Percentiles rank a stretch among this genome's conserved stretches.
Evolutionary conservation across 305 asterid genomes (phyloP).

Genomic region (Euphrasia arctica): DNA sequence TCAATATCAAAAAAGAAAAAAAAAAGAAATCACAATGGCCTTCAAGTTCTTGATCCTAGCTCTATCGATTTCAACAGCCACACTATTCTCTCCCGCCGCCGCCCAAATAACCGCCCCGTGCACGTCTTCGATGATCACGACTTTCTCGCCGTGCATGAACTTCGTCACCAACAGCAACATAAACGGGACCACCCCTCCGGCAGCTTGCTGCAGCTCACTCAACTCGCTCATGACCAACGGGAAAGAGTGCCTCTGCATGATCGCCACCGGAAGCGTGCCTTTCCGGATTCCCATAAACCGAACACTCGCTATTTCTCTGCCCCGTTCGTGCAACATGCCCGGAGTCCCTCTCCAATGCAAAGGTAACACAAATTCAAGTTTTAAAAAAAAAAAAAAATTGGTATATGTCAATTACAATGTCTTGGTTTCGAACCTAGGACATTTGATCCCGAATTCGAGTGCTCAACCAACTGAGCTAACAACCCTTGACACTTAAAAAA

Average conservation of each 20-base stretch:
- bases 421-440: too few relatives aligned
- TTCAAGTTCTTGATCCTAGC: conserved; percentile 25
- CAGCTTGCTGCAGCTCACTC: conserved; percentile 65
- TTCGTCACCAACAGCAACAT: conserved; percentile 36
- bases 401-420: too few relatives aligned
- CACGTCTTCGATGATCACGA: conserved; percentile 54
- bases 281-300: conserved; percentile 58
- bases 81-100: conserved; percentile 25
- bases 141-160: conserved; percentile 52
- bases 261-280: conserved; percentile 58
- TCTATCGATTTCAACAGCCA: conserved; percentile 27
- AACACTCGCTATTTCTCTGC: conserved; percentile 56
- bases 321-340: conserved; percentile 70
- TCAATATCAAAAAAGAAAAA: background rate
- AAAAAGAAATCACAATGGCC: conserved; percentile 31
- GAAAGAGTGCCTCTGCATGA: conserved; percentile 66
- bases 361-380: conserved; percentile 34
- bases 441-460: too few relatives aligned
- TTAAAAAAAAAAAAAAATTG: too few relatives aligned
- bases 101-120: conserved; percentile 54
- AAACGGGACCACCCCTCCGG: conserved; percentile 48
- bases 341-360: conserved; percentile 74
- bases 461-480: too few relatives aligned
- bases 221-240: conserved; percentile 54
- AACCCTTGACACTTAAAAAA: background rate